Conservation (phyloP, 1,284 basidiomycete species). For the Pulveroboletus sp. region DNA sequence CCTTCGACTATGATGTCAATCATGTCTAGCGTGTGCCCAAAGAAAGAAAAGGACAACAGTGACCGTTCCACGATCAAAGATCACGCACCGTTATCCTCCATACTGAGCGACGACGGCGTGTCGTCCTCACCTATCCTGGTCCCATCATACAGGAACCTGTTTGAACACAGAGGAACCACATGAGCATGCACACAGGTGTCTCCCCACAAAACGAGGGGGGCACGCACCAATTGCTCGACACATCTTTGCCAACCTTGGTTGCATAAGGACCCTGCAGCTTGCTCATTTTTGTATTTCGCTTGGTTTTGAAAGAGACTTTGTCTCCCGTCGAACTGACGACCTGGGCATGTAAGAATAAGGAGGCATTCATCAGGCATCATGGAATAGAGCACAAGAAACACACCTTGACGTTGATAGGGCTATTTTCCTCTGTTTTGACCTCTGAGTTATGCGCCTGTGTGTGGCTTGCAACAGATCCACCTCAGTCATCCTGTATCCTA, state of each 20-base stretch:
- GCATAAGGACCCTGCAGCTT: slow-evolving; percentile 88
- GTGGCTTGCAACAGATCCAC: slow-evolving; percentile 24
- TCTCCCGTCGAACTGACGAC: slow-evolving; percentile 47
- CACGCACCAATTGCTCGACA: too few relatives aligned
- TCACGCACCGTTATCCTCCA: slow-evolving; percentile 77
- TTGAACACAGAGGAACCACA: too few relatives aligned
- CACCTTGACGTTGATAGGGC: too few relatives aligned
- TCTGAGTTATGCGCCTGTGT: slow-evolving; percentile 1
- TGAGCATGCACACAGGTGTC: neutral
- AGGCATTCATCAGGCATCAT: too few relatives aligned
- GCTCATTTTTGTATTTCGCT: slow-evolving; percentile 88
- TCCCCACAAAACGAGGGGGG: too few relatives aligned
- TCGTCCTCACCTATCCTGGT: slow-evolving; percentile 79
- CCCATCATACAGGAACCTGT: slow-evolving; percentile 86
- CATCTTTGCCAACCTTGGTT: too few relatives aligned
- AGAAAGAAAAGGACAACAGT: neutral
- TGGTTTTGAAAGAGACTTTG: slow-evolving; percentile 98
- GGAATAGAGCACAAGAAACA: too few relatives aligned
- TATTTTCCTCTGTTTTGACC: too few relatives aligned
- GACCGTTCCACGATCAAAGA: neutral
- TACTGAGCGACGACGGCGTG: slow-evolving; percentile 77
- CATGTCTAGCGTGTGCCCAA: slow-evolving; percentile 55
- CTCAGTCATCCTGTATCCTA: slow-evolving; percentile 14
- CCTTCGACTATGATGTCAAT: slow-evolving; percentile 93
- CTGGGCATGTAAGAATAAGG: too few relatives aligned